Evolutionary conservation across 2,329 filamentous ascomycete genomes (phyloP).

Genomic region (Talaromyces pinophilus): DNA sequence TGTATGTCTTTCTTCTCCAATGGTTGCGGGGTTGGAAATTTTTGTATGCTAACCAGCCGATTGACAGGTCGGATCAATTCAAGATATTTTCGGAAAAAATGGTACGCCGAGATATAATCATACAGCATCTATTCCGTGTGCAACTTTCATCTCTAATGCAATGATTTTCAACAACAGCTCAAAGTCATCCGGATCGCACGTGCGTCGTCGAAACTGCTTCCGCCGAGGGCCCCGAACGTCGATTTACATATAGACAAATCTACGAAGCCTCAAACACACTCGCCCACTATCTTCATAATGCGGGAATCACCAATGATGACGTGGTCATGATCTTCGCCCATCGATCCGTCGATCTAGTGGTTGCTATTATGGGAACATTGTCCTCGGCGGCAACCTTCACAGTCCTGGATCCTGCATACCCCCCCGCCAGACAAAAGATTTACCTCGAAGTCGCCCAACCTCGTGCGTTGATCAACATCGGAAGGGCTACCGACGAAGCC

Average conservation of each 20-base stretch:
- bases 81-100: conserved; percentile 28
- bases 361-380: conserved; percentile 75
- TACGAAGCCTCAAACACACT: conserved; percentile 79
- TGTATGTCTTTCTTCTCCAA: conserved; percentile 26
- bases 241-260: conserved; percentile 84
- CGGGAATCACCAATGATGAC: conserved; percentile 74
- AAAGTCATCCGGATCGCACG: conserved; percentile 65
- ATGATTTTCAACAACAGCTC: conserved; percentile 39
- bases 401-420: conserved; percentile 77
- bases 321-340: conserved; percentile 93
- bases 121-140: not conserved
- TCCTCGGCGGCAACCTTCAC: conserved; percentile 55
- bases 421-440: conserved; percentile 76
- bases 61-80: conserved; percentile 39
- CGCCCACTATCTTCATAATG: conserved; percentile 73
- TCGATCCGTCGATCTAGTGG: conserved; percentile 74
- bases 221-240: conserved; percentile 56
- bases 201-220: conserved; percentile 68
- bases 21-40: not conserved
- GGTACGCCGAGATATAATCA: not conserved
- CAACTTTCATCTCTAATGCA: not conserved
- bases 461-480: conserved; percentile 70
- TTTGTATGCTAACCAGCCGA: conserved; percentile 3
- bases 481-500: conserved; percentile 68
- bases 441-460: conserved; percentile 80